Conservation (phyloP, 2,329 filamentous ascomycete genomes). For the Dendrostoma leiphaemia region DNA sequence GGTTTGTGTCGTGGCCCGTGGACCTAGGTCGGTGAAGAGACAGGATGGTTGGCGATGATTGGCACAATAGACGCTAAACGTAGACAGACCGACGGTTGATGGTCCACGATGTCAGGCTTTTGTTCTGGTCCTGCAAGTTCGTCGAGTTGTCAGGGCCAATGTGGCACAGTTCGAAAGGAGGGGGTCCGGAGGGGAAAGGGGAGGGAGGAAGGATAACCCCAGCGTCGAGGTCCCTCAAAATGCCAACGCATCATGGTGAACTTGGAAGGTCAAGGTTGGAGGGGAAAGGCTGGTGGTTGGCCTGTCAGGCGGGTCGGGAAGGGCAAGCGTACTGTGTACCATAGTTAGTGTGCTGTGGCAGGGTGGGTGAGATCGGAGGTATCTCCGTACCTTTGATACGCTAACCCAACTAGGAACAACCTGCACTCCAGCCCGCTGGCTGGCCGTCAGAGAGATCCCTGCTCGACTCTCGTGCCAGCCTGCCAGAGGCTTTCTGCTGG, state of each 20-base stretch:
- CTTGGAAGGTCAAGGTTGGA: neutral
- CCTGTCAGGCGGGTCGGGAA: neutral
- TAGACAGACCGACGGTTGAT: neutral
- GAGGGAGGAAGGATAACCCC: conserved; percentile 4
- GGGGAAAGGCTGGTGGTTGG: neutral
- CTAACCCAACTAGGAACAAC: no score
- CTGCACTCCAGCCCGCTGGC: no score
- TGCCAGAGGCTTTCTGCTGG: no score
- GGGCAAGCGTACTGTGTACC: no score
- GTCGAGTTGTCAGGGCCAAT: neutral
- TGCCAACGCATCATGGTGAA: conserved; percentile 8
- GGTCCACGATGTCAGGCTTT: conserved; percentile 1
- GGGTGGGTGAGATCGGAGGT: no score
- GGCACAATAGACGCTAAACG: neutral
- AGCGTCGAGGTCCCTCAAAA: neutral
- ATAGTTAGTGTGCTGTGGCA: no score
- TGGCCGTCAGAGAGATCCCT: no score
- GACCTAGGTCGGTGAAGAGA: neutral
- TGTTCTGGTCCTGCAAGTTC: no score
- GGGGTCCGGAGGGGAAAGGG: neutral
- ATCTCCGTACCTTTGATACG: neutral
- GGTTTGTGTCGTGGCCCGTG: neutral
- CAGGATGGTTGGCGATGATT: neutral
- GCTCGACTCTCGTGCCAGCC: no score
- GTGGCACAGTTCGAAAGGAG: neutral